Percentiles rank a stretch among this genome's conserved stretches.
These are phyloP conservation scores for Parietichytrium sp. DNA, from an alignment of 108 stramenopile species.

Conservation along the genomic window DNA sequence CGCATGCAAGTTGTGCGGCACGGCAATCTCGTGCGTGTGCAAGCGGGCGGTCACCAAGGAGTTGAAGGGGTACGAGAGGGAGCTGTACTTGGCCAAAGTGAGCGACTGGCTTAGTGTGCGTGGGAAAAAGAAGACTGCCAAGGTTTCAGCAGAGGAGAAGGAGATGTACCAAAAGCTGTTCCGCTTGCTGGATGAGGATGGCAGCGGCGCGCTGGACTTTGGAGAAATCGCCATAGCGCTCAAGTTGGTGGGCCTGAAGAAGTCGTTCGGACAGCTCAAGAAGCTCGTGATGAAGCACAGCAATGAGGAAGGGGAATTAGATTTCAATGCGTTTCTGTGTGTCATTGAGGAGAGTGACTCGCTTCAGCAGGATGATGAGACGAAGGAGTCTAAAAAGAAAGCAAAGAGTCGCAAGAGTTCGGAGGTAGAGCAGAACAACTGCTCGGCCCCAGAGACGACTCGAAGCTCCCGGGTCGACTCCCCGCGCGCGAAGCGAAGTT, in stretches of 20 bases:
- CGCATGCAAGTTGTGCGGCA: too few relatives aligned
- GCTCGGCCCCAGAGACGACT: neutral
- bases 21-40: too few relatives aligned
- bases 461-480: too few relatives aligned
- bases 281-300: neutral
- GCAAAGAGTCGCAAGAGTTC: neutral
- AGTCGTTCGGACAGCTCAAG: neutral
- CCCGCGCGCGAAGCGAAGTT: too few relatives aligned
- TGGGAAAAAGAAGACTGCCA: neutral
- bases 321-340: neutral
- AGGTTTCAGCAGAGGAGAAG: neutral
- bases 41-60: too few relatives aligned
- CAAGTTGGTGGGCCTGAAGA: neutral
- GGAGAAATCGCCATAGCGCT: conserved; percentile 5
- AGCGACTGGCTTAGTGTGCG: neutral
- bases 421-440: neutral
- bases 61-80: too few relatives aligned
- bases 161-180: conserved; percentile 9
- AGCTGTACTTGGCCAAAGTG: too few relatives aligned
- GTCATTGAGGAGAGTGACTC: neutral
- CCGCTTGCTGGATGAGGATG: conserved; percentile 1
- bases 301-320: neutral
- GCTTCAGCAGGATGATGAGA: neutral
- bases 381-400: neutral
- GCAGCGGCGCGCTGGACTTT: conserved; percentile 35